Conservation (phyloP, 495 filamentous ascomycete species). For the Hypoxylon lienhwacheense region DNA sequence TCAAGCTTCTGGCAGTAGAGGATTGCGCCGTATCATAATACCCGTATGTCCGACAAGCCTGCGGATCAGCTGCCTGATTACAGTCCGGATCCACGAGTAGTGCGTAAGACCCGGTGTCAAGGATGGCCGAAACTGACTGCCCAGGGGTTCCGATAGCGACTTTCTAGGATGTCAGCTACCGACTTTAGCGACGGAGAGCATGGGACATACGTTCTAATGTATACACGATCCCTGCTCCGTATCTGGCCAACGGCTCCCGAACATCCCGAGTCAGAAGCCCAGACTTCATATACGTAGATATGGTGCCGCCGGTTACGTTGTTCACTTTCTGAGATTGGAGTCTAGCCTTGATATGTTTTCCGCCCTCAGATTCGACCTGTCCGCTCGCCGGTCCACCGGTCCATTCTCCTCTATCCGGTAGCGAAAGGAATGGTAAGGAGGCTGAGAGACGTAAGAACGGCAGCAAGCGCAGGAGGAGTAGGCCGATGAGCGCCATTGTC, state of each 20-base stretch:
- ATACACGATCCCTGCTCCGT: constrained; percentile 44
- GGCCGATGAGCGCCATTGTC: constrained; percentile 24
- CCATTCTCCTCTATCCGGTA: neutral
- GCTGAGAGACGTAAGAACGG: constrained; percentile 15
- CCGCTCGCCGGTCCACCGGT: constrained; percentile 1
- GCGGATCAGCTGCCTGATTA: constrained; percentile 40
- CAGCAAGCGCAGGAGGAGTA: constrained; percentile 23
- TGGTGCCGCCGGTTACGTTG: constrained; percentile 18
- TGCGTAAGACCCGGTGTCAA: constrained; percentile 53
- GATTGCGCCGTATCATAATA: constrained; percentile 46
- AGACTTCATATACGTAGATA: neutral
- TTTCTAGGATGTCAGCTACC: constrained; percentile 21
- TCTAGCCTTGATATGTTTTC: constrained; percentile 29
- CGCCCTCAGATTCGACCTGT: neutral
- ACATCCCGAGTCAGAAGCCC: constrained; percentile 9
- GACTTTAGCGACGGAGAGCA: neutral
- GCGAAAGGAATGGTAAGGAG: neutral
- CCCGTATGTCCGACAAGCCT: constrained; percentile 44
- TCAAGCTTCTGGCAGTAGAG: constrained; percentile 38
- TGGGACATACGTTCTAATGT: constrained; percentile 42
- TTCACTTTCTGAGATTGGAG: constrained; percentile 31
- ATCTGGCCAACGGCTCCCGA: constrained; percentile 31
- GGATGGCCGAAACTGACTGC: constrained; percentile 45
- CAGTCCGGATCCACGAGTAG: constrained; percentile 50
- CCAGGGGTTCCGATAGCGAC: constrained; percentile 50